phyloP scores from a whole-genome alignment of 345 rosid species.

The Ricinus communis region DNA sequence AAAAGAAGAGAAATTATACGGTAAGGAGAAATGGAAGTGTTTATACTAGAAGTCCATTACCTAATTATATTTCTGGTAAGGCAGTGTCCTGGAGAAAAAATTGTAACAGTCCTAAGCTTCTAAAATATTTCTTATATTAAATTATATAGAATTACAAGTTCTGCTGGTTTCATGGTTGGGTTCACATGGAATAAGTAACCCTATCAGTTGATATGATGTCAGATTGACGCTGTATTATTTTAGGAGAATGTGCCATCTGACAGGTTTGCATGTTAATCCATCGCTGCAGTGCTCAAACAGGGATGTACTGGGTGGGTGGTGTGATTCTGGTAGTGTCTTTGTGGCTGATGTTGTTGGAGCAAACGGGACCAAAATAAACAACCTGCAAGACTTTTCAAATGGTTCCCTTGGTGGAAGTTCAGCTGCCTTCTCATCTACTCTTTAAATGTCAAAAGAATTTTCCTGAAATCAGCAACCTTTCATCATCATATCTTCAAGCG shows the following conservation, averaged over 20 bases:
- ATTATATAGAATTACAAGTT: neutral
- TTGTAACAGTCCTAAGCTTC: neutral
- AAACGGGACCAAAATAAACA: neutral
- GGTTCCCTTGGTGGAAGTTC: slow-evolving; percentile 1
- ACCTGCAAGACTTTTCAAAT: slow-evolving; percentile 3
- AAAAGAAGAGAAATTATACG: neutral
- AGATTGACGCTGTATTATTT: slow-evolving; percentile 2
- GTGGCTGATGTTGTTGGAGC: slow-evolving; percentile 44
- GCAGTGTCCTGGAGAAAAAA: neutral
- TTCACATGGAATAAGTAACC: neutral
- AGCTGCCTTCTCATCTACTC: slow-evolving; percentile 7
- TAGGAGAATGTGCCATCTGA: slow-evolving; percentile 19
- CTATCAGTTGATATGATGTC: slow-evolving; percentile 1
- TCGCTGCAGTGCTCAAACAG: slow-evolving; percentile 50
- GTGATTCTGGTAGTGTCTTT: slow-evolving; percentile 65
- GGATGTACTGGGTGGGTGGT: slow-evolving; percentile 68
- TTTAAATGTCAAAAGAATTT: neutral
- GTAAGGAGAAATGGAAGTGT: too few relatives aligned
- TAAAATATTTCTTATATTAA: neutral
- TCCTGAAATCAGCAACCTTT: slow-evolving; percentile 7
- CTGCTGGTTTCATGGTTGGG: neutral
- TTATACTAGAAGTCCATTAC: neutral
- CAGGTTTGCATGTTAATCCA: slow-evolving; percentile 15
- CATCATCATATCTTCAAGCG: neutral
- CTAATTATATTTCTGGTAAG: neutral